Conservation (phyloP, 352 stramenopile species). For the Elongisporangium senticosum region DNA sequence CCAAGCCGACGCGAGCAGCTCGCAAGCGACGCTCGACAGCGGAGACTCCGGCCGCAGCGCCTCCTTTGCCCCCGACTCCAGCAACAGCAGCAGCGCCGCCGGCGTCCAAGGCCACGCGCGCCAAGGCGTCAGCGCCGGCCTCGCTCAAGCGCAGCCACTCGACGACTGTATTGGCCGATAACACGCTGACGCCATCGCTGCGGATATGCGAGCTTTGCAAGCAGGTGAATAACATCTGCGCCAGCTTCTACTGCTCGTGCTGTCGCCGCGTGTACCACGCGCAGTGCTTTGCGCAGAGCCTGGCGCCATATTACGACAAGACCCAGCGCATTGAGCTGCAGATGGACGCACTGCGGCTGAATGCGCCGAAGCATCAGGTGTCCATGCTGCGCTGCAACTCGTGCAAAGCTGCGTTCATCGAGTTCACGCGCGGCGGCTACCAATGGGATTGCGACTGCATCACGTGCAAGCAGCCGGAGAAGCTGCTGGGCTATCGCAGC, state of each 20-base stretch:
- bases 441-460: constrained; percentile 34
- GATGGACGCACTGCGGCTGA: constrained; percentile 21
- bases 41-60: neutral
- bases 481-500: constrained; percentile 23
- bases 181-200: neutral
- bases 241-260: constrained; percentile 27
- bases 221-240: constrained; percentile 23
- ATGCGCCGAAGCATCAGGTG: constrained; percentile 16
- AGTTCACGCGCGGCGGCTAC: constrained; percentile 30
- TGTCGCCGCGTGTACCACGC: constrained; percentile 42
- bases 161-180: neutral
- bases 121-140: neutral
- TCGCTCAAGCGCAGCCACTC: neutral
- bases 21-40: neutral
- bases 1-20: neutral
- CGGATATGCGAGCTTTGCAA: constrained; percentile 44
- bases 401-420: constrained; percentile 36
- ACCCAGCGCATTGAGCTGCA: constrained; percentile 24
- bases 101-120: neutral
- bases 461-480: constrained; percentile 31
- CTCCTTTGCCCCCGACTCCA: neutral
- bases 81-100: neutral
- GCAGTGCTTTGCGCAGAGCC: constrained; percentile 29
- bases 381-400: constrained; percentile 40
- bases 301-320: constrained; percentile 21